phyloP scores from a whole-genome alignment of 2,329 filamentous ascomycete genomes.

The Botrytis sinoallii region DNA sequence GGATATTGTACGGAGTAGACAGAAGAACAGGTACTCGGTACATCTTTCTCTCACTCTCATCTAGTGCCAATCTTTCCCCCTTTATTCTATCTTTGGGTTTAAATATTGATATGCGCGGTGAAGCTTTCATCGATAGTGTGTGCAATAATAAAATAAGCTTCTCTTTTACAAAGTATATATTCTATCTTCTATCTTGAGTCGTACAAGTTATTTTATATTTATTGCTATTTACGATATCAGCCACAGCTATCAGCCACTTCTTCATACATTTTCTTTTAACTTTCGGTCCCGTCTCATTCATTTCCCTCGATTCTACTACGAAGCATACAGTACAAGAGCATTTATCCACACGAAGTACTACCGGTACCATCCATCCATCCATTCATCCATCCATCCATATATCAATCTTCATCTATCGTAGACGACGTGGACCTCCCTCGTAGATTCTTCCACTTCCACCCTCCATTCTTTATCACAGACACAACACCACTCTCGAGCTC shows the following conservation, averaged over 20 bases:
- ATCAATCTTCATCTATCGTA: neutral
- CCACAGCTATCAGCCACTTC: neutral
- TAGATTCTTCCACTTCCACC: too few species aligned
- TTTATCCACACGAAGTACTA: too few species aligned
- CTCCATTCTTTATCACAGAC: neutral
- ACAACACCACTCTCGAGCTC: neutral
- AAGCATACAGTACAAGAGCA: neutral
- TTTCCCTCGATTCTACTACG: neutral
- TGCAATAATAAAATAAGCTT: neutral
- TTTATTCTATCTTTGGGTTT: neutral
- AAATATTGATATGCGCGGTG: neutral
- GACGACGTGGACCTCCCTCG: neutral
- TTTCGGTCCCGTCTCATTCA: neutral
- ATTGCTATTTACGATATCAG: neutral
- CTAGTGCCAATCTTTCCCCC: neutral
- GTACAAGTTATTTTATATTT: too few species aligned
- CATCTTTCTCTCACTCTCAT: neutral
- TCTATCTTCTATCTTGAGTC: neutral
- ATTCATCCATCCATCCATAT: too few species aligned
- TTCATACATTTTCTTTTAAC: neutral
- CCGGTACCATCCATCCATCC: too few species aligned
- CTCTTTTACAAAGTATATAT: neutral
- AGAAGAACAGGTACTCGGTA: neutral
- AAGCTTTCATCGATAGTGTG: neutral
- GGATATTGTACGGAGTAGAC: neutral